These are phyloP conservation scores for Cryphonectria carpinicola DNA, from an alignment of 2,329 filamentous ascomycete genomes.

Conservation along the genomic window DNA sequence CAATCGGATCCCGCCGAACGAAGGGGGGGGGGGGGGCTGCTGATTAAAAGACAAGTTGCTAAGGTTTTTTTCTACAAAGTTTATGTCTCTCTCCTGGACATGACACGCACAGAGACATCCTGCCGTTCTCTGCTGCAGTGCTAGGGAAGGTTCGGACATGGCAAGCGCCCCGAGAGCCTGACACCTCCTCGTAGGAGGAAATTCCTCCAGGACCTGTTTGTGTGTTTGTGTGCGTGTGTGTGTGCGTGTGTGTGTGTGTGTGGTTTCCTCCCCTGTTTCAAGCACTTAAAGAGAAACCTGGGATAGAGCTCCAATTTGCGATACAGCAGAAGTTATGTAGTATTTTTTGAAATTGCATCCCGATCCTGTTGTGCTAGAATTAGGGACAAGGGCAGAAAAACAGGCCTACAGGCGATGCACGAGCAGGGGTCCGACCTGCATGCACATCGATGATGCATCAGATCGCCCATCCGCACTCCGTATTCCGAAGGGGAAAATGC, in stretches of 20 bases:
- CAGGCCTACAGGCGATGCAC: neutral
- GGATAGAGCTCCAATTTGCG: neutral
- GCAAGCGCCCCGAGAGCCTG: neutral
- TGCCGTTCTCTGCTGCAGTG: neutral
- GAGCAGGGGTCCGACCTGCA: slow-evolving; percentile 9
- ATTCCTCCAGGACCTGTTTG: neutral
- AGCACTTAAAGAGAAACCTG: neutral
- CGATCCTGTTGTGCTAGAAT: neutral
- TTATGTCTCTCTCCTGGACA: neutral
- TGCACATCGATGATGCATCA: neutral
- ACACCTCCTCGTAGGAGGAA: neutral
- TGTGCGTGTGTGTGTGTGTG: neutral
- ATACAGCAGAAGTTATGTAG: neutral
- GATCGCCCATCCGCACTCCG: slow-evolving; percentile 19
- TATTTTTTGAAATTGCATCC: slow-evolving; percentile 3
- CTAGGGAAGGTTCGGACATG: neutral
- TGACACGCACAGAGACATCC: neutral
- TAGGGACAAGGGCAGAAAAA: neutral
- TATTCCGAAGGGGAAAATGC: slow-evolving; percentile 10
- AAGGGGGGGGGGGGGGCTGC: neutral
- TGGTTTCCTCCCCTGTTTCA: neutral
- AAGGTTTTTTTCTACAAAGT: neutral
- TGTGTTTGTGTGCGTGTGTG: too few relatives aligned
- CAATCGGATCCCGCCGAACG: neutral
- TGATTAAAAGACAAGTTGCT: neutral